Evolutionary conservation across 306 rosid species (phyloP), one percentile per base, ranked within the genome.

Genomic region (Lathyrus oleraceus): DNA sequence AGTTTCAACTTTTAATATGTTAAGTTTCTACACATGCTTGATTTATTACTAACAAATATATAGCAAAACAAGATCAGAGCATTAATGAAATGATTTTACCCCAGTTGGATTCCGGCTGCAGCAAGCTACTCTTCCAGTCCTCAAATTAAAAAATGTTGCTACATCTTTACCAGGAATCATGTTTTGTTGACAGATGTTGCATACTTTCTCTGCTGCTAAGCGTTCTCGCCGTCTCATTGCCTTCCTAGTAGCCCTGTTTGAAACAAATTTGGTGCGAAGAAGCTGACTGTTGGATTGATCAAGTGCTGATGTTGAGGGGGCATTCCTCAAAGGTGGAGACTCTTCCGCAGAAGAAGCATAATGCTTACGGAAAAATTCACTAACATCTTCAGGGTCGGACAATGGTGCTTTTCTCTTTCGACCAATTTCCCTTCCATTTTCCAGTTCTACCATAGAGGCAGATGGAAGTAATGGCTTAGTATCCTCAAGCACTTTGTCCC

Each of bases 111-210:
- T 90, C 74, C 98, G 90, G 79, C 96, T 87, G 69, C 89, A 81
- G 87, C 98, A 93, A 25, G 83, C 91, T 64, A 93, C 79, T 81
- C 78, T 87, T 81, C 88, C 84, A 62, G 95, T 87, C 87, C 87
- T 85, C 80, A 87, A 38, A 79, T 93, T 90, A 70, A 88, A 14
- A 53, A 93, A 88, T 8, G 96, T 78, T 11, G 97, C 92, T 30
- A 93, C 98, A 85, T 93, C 97, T 82, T 87, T 93, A 66, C 96
- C 88, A 58, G 97, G 89, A 79, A 90, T 89, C 93, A 93, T 90
- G 84, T 86, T 93, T 66, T 84, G 97, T 67, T 88, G n/a, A n/a
- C n/a, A n/a, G n/a, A n/a, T n/a, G n/a, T n/a, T n/a, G n/a, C n/a
- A n/a, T n/a, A n/a, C n/a, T n/a, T n/a, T n/a, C n/a, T n/a, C n/a